phyloP scores from a whole-genome alignment of 192 early-diverging fungal genomes.

The Coemansia sp. region DNA sequence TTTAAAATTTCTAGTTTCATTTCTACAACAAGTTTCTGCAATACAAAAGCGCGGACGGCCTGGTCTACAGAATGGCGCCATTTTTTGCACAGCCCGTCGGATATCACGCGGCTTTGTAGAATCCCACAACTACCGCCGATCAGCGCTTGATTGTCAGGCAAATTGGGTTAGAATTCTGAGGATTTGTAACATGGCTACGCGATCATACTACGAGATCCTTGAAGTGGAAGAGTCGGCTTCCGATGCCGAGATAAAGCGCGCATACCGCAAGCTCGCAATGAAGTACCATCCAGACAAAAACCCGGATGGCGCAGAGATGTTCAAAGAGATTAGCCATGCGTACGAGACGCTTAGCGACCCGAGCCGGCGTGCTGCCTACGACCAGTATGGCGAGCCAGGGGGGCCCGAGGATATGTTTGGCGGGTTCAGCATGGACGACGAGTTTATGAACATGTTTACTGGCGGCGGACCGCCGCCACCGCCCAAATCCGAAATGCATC shows the following conservation, averaged over 20 bases:
- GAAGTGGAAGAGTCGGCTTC: conserved; percentile 43
- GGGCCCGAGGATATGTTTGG: conserved; percentile 39
- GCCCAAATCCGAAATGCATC: conserved; percentile 19
- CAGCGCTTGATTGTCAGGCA: not conserved
- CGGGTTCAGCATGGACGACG: conserved; percentile 24
- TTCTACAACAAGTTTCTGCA: too few species aligned
- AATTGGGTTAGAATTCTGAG: not conserved
- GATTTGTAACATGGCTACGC: conserved; percentile 28
- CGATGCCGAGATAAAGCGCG: conserved; percentile 51
- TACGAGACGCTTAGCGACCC: conserved; percentile 76
- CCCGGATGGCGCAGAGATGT: conserved; percentile 69
- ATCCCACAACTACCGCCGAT: conserved; percentile 3
- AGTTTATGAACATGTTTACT: conserved; percentile 23
- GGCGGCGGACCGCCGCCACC: conserved; percentile 12
- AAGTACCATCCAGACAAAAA: conserved; percentile 66
- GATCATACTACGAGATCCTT: conserved; percentile 51
- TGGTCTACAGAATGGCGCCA: conserved; percentile 8
- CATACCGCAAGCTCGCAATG: conserved; percentile 63
- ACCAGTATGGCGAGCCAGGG: conserved; percentile 62
- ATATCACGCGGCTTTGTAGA: too few species aligned
- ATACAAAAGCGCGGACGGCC: not conserved
- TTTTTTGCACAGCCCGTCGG: not conserved
- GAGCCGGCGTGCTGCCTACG: conserved; percentile 66
- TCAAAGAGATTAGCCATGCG: conserved; percentile 82
- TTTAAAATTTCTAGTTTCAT: conserved; percentile 5